Base-by-base conservation (phyloP, 2,329 filamentous ascomycete species). In the Chaetothyriales sp. region DNA sequence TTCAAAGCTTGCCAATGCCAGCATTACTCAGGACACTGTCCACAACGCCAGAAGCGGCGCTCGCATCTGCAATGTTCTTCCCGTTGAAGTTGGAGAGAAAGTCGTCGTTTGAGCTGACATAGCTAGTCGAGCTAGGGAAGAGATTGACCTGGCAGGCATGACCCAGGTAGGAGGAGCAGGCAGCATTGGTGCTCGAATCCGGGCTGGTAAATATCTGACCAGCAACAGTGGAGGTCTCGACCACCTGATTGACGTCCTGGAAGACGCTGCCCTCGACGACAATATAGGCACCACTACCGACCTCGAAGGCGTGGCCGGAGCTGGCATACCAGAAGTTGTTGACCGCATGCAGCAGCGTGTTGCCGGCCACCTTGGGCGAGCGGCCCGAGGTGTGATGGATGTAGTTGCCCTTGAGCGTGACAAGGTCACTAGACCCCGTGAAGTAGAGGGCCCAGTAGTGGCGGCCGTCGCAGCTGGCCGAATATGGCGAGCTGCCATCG, bases 401-500 rank as follows among this genome's bases (percentile, higher is more conserved):
- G 67, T 79, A 79, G 70, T 80, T 80, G 57, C 70, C 69, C 68
- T 78, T 75, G 61, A 80, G 60, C 55, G 78, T 80, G 59, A 80
- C 68, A 53, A 73, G 59, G 60, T 81, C 78, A 61, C 65, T 70
- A 51, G 70, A 67, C n/a, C 78, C 78, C 43, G 70, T 72, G 47
- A 80, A 69, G 67, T 77, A 78, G 55, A 79, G 63, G 26, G 65
- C 71, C 75, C 78, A 80, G 72, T 80, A 80, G 65, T 79, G 76
- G 63, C 77, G 70, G 43, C 68, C 70, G 60, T 80, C 68, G 64
- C 78, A 81, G 46, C 71, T 75, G 3, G 78, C 72, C 9, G 76
- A 79, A 67, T 70, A 80, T 18, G 65, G 62, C 32, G 71, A 71
- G 20, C 62, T 61, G 45, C 78, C 78, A 59, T 81, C 72, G 57